phyloP scores from a whole-genome alignment of 805 yeast species.

The Schwanniomyces polymorphus region DNA sequence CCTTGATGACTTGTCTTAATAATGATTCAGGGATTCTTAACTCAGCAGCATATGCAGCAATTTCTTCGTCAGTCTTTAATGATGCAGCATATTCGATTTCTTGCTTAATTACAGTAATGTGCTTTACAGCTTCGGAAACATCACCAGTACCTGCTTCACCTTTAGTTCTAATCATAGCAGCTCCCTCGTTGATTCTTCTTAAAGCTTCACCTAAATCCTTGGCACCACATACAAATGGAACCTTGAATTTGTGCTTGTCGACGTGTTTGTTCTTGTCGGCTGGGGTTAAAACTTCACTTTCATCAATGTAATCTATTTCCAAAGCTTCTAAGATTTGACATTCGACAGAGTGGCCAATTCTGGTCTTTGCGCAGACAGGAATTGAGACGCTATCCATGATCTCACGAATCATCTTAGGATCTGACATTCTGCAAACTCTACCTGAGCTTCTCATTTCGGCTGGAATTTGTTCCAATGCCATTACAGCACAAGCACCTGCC shows the following conservation, averaged over 20 bases:
- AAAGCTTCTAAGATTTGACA: conserved; percentile 74
- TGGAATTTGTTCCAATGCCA: conserved; percentile 85
- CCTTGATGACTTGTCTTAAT: conserved; percentile 48
- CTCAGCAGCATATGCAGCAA: conserved; percentile 52
- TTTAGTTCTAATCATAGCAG: conserved; percentile 84
- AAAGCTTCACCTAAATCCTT: conserved; percentile 80
- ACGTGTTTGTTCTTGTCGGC: conserved; percentile 73
- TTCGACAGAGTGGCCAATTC: conserved; percentile 82
- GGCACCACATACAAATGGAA: conserved; percentile 85
- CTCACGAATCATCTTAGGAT: conserved; percentile 73
- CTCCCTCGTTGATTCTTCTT: conserved; percentile 77
- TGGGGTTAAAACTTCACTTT: conserved; percentile 81
- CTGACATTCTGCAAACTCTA: conserved; percentile 84
- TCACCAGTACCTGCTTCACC: conserved; percentile 93
- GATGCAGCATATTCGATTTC: conserved; percentile 50
- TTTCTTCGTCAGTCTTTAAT: conserved; percentile 42
- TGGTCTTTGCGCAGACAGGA: conserved; percentile 83
- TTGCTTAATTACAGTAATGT: conserved; percentile 58
- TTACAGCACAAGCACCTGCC: conserved; percentile 88
- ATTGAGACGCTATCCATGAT: conserved; percentile 71
- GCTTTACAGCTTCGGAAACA: conserved; percentile 78
- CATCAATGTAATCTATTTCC: conserved; percentile 79
- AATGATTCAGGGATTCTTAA: conserved; percentile 60
- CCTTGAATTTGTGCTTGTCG: conserved; percentile 55
- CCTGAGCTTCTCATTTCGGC: conserved; percentile 83